Base-by-base conservation (phyloP, 2,329 filamentous ascomycete genomes). In the Colletotrichum sp. region DNA sequence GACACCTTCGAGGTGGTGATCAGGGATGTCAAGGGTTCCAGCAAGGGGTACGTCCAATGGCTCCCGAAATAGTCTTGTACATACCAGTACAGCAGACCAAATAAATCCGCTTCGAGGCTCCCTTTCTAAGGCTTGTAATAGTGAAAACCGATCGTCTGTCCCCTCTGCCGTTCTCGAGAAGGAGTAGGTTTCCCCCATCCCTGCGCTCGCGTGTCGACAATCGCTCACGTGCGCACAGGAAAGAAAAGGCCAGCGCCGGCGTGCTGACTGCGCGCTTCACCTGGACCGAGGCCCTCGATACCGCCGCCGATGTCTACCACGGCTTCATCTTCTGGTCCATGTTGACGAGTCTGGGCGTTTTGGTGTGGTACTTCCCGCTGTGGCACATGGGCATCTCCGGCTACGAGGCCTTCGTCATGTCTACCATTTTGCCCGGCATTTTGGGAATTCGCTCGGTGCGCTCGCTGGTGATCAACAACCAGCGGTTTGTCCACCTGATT, bases 351-450 rank as follows among this genome's bases (percentile, higher is more conserved):
- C 89, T 99, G 68, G 96, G 95, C 30, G 89, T 99, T 60, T 89
- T 95, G 57, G 94, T 99, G 60, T 99, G 97, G 97, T 99, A 98
- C 85, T 99, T 99, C 83, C 97, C 97, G 16, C 91, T 99, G 13
- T 99, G 97, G 97, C 93, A 98, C 84, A 99, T 99, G 97, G 97
- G 97, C 32, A 98, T 99, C 76, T 99, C 96, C 6, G 97, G 97
- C 77, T 99, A 97, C 82, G 97, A 99, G 86, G 94, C 93, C 59
- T 89, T 98, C 79, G 93, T 99, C 81, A 94, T 99, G 92, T 92
- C 91, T 66, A 96, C 95, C 5, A 85, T 96, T 67, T 94, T 96
- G 6, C 97, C 97, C 0, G 88, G 96, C 52, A 84, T 99, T 24
- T 92, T 99, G 59, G 92, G 90, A 26, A 93, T 96, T 77, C 90